These are phyloP conservation scores for Xanthoceras sorbifolium DNA, from an alignment of 345 rosid genomes.

Conservation along the genomic window DNA sequence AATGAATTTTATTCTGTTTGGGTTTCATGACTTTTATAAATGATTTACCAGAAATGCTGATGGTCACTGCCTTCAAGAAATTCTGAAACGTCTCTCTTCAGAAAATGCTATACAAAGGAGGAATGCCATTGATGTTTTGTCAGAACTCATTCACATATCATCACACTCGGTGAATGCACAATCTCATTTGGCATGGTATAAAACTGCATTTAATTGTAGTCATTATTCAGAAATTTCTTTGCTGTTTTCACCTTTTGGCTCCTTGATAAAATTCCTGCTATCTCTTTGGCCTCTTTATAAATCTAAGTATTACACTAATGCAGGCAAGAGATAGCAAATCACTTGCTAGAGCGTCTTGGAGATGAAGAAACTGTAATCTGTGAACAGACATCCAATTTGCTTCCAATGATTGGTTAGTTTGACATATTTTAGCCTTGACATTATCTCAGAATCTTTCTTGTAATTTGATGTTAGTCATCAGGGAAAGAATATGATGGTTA, in stretches of 20 bases:
- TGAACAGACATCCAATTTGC: constrained; percentile 52
- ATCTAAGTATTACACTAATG: constrained; percentile 24
- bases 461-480: not conserved
- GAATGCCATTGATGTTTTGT: constrained; percentile 81
- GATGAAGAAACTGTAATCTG: constrained; percentile 59
- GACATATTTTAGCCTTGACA: not conserved
- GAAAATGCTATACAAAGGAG: constrained; percentile 61
- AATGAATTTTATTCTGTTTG: constrained; percentile 13
- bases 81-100: constrained; percentile 66
- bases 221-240: constrained; percentile 13
- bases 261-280: constrained; percentile 12
- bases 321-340: constrained; percentile 71
- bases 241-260: constrained; percentile 15
- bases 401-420: constrained; percentile 65
- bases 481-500: not conserved
- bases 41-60: constrained; percentile 53
- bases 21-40: constrained; percentile 37
- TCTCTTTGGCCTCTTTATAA: constrained; percentile 14
- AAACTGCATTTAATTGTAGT: constrained; percentile 13
- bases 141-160: constrained; percentile 52
- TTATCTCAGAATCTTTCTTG: not conserved
- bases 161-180: constrained; percentile 38
- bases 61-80: constrained; percentile 62
- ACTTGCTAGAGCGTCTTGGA: constrained; percentile 60
- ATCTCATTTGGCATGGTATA: constrained; percentile 64